Conservation (phyloP, 371 early-diverging fungal species). For the Saksenaea vasiformis region DNA sequence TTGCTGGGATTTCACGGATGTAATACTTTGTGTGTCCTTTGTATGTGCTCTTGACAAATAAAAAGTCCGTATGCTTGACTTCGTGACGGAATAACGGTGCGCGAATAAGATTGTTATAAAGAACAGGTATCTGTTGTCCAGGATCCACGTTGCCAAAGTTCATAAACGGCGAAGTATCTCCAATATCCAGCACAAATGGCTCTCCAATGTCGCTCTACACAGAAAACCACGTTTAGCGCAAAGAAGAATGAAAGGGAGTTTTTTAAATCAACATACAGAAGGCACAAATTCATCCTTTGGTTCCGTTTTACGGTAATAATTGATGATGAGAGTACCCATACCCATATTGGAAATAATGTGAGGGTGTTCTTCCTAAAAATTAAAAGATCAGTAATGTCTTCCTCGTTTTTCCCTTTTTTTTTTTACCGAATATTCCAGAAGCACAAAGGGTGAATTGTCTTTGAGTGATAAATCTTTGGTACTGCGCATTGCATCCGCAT, state of each 20-base stretch:
- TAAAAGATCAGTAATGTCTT: neutral
- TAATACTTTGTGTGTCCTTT: slow-evolving; percentile 81
- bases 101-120: slow-evolving; percentile 96
- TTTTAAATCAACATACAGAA: slow-evolving; percentile 56
- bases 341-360: slow-evolving; percentile 94
- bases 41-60: slow-evolving; percentile 77
- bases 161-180: slow-evolving; percentile 97
- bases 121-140: slow-evolving; percentile 84
- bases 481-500: slow-evolving; percentile 78
- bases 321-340: slow-evolving; percentile 97
- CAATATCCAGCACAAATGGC: slow-evolving; percentile 88
- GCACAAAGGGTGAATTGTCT: slow-evolving; percentile 82
- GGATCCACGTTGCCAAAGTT: slow-evolving; percentile 95
- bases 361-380: slow-evolving; percentile 94
- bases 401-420: neutral
- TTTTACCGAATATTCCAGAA: slow-evolving; percentile 93
- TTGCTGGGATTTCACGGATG: slow-evolving; percentile 81
- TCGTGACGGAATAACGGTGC: slow-evolving; percentile 95
- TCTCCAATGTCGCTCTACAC: slow-evolving; percentile 76
- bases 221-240: neutral
- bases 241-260: too few relatives aligned
- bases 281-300: slow-evolving; percentile 81
- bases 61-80: slow-evolving; percentile 78
- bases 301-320: slow-evolving; percentile 96
- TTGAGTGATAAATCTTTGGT: slow-evolving; percentile 91